A percentile compares a stretch with the other conserved stretches of the same genome.
Evolutionary conservation across 306 rosid genomes (phyloP).

Genomic region (Pueraria montana): DNA sequence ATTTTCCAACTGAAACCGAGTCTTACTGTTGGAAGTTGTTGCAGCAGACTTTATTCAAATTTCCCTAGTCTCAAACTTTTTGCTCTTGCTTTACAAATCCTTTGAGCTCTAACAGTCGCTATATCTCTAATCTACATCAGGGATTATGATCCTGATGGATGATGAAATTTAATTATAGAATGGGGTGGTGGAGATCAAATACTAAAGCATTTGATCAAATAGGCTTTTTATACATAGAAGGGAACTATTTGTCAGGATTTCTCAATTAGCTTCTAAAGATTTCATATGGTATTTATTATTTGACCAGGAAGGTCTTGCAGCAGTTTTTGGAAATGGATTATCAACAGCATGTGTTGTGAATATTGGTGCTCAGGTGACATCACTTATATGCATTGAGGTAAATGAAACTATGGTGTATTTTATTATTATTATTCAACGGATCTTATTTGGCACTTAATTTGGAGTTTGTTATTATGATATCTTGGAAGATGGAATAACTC

Average conservation of each 20-base stretch:
- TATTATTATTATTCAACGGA: neutral
- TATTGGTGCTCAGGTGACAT: conserved; percentile 93
- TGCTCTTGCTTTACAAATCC: conserved; percentile 17
- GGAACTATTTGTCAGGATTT: conserved; percentile 36
- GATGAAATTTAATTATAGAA: conserved; percentile 27
- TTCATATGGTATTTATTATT: conserved; percentile 48
- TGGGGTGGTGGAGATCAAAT: conserved; percentile 34
- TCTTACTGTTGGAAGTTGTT: conserved; percentile 29
- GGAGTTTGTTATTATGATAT: conserved; percentile 12
- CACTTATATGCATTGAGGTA: conserved; percentile 96
- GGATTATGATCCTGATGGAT: conserved; percentile 20
- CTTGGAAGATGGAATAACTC: conserved; percentile 38
- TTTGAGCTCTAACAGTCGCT: neutral
- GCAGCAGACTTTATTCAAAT: neutral
- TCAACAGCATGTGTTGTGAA: conserved; percentile 94
- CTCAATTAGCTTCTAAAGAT: conserved; percentile 40
- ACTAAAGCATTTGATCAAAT: conserved; percentile 8
- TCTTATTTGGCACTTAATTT: neutral
- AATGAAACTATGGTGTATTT: conserved; percentile 36
- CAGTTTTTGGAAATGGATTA: conserved; percentile 94
- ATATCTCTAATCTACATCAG: conserved; percentile 18
- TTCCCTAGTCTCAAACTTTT: conserved; percentile 24
- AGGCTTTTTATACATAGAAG: conserved; percentile 23
- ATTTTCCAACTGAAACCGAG: neutral
- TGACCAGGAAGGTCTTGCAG: conserved; percentile 97